Evolutionary conservation across 1,139 yeast species (phyloP).

Genomic region (Kluyveromyces sp.): DNA sequence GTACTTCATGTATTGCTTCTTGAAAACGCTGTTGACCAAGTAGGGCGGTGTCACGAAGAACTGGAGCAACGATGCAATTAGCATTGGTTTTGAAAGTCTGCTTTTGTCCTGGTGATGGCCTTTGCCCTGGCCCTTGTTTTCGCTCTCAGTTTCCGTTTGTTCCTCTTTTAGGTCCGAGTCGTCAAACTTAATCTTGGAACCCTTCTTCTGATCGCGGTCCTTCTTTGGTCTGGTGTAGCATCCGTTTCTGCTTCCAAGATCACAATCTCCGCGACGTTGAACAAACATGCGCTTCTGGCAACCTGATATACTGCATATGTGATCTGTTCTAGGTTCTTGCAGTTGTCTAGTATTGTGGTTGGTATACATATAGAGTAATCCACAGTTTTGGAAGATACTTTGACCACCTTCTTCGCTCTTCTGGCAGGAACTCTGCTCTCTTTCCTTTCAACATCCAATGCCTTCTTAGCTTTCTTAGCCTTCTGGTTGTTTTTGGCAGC

Average conservation of each 20-base stretch:
- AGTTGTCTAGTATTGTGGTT: conserved; percentile 50
- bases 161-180: conserved; percentile 5
- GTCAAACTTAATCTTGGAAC: conserved; percentile 6
- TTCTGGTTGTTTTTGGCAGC: neutral
- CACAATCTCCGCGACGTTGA: conserved; percentile 64
- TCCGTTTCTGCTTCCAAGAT: conserved; percentile 40
- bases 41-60: conserved; percentile 85
- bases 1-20: conserved; percentile 35
- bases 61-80: conserved; percentile 67
- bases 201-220: conserved; percentile 4
- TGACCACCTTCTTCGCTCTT: conserved; percentile 16
- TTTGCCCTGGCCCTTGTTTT: too few relatives aligned
- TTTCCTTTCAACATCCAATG: conserved; percentile 1
- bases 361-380: conserved; percentile 57
- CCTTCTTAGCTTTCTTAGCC: neutral
- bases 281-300: conserved; percentile 65
- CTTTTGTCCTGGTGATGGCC: conserved; percentile 1
- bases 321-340: conserved; percentile 61
- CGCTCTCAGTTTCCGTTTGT: too few relatives aligned
- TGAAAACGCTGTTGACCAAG: conserved; percentile 57
- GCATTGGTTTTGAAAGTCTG: conserved; percentile 36
- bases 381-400: conserved; percentile 19
- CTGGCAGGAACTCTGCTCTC: conserved; percentile 4
- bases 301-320: conserved; percentile 70
- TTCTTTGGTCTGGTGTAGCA: conserved; percentile 5